Evolutionary conservation across 129 eudicot genomes (phyloP), one percentile per base, ranked within the genome.

Genomic region (Arctium minus): DNA sequence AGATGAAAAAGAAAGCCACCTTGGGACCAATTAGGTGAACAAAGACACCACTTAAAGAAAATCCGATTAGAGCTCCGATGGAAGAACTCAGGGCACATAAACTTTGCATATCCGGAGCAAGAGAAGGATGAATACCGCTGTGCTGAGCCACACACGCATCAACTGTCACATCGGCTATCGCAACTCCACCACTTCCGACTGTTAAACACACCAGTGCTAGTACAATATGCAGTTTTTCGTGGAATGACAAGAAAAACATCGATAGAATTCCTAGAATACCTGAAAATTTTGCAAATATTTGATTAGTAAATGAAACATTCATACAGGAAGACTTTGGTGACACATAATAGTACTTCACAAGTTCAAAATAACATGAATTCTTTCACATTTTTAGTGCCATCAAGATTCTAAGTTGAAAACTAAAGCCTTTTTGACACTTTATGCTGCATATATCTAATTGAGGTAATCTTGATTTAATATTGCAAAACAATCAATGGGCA

Each of bases 81-180:
- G 98, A 90, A 32, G 96, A 73, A 75, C 99, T 93, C 76, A 96
- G 77, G 17, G 95, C 84, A 73, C 99, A 96, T 77, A 96, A 87
- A 83, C 95, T 96, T 88, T 93, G 99, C 98, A 96, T 91, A 84
- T 96, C 98, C 15, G 98, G 86, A 53, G 99, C 99, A 77, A 93
- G 88, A 46, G 89, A 86, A 75, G 89, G 90, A 90, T 90, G 91
- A 78, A 53, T 75, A 27, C 92, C 93, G 72, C 95, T 91, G 37
- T 89, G 90, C 82, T 93, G 92, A 44, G 97, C 98, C 84, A 93
- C 97, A 77, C 99, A 96, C 17, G 99, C 99, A 87, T 96, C 99
- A 74, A 96, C 84, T 8, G 98, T 93, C 76, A 96, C 99, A 84
- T 96, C 99, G 12, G 98, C 98, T 81, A 96, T 93, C 50, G 99